These are phyloP conservation scores for Chloris gayana DNA, from an alignment of 176 grass and related monocot genomes.

Conservation along the genomic window DNA sequence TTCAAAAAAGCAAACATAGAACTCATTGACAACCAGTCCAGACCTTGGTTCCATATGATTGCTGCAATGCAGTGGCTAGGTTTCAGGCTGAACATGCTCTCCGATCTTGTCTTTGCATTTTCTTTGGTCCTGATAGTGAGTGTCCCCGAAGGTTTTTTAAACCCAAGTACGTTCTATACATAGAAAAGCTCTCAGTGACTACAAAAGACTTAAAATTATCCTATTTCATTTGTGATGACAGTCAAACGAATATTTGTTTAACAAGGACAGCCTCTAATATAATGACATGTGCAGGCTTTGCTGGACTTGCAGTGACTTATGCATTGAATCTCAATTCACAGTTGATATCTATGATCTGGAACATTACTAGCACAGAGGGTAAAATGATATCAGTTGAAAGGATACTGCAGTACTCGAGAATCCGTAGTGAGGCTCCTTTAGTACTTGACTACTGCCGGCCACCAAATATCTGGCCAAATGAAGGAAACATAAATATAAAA, in stretches of 20 bases:
- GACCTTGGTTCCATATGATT: slow-evolving; percentile 84
- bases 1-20: slow-evolving; percentile 83
- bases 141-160: slow-evolving; percentile 94
- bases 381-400: slow-evolving; percentile 99
- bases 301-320: slow-evolving; percentile 92
- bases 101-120: slow-evolving; percentile 86
- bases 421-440: slow-evolving; percentile 83
- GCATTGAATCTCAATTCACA: slow-evolving; percentile 90
- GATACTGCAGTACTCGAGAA: slow-evolving; percentile 89
- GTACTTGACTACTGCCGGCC: slow-evolving; percentile 55
- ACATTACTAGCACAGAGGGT: slow-evolving; percentile 87
- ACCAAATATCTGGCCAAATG: slow-evolving; percentile 72
- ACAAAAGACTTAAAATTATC: slow-evolving; percentile 10
- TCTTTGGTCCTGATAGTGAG: slow-evolving; percentile 84
- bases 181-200: slow-evolving; percentile 20
- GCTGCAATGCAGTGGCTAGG: slow-evolving; percentile 86
- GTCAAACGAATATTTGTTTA: neutral
- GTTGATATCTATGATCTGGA: slow-evolving; percentile 78
- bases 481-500: slow-evolving; percentile 75
- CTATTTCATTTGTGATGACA: neutral
- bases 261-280: neutral
- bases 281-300: slow-evolving; percentile 66
- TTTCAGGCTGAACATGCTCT: slow-evolving; percentile 86
- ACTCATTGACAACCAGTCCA: slow-evolving; percentile 72
- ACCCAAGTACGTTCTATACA: slow-evolving; percentile 76